Evolutionary conservation across 108 stramenopile genomes (phyloP), one percentile per base, ranked within the genome.

Genomic region (Pelagomonas calceolata): DNA sequence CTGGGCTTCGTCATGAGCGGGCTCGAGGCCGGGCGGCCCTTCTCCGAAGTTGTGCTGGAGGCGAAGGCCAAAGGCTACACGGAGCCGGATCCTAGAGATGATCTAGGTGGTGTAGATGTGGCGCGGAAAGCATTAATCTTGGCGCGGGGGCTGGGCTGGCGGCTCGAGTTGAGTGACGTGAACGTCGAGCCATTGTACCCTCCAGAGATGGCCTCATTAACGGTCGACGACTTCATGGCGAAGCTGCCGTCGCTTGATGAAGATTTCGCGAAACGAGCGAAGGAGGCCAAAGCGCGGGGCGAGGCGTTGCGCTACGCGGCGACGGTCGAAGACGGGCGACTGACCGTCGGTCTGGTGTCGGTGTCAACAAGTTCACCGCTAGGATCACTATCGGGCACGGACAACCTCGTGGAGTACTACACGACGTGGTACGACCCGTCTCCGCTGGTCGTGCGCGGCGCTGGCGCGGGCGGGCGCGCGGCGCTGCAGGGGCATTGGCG

Each of bases 101-200:
- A 86, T 77, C 69, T 86, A 65, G 79, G 75, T 72, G 85, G 85
- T 32, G 80, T 83, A 70, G 85, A 86, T 43, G 82, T 84, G 10
- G 85, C 83, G 12, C 69, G 85, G 18, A 86, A 86, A 79, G 85
- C 83, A 26, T 78, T 86, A 60, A 86, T 86, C 51, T 60, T 86
- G n/a, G 85, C 82, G 14, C 78, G 85, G 34, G 82, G 81, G 29
- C 43, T 84, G 60, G 82, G 84, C 9, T 60, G 36, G 63, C 32
- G 63, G 60, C 69, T 82, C 21, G 79, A 79, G 45, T 71, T 85
- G 79, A 44, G 45, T 30, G 66, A 75, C 66, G 72, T 85, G 78
- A 63, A 63, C 26, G 80, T 85, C 66, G 81, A 82, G 65, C 76
- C 82, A 17, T 65, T 85, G 67, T 81, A 79, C 45, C 84, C 84